Evolutionary conservation across 352 stramenopile genomes (phyloP), one percentile per base, ranked within the genome.

Genomic region (Globisporangium viniferum): DNA sequence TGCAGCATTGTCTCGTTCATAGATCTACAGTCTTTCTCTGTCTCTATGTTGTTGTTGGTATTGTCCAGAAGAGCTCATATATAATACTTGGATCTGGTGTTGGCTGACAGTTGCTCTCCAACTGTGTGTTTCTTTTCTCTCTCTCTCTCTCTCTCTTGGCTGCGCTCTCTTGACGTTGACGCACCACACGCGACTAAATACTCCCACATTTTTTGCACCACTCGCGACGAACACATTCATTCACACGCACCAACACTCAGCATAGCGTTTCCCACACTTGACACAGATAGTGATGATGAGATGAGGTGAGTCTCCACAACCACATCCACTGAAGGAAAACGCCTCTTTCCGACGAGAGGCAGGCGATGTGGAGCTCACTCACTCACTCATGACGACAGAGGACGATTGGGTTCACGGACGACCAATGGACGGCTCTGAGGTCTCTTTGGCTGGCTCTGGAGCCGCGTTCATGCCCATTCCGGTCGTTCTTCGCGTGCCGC

Each of bases 291-390:
- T 20, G 54, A 39, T 58, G 54, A 24, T 27, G 54, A 27, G 20
- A 33, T 24, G 51, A 58, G 53, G 44, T 24, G 44, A 35, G 24
- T 8, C 24, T 3, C 53, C 6, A 5, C 3, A n/a, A 27, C 53
- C 53, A 58, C 14, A 33, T 20, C n/a, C 18, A 29, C 24, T 24
- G 24, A 12, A 44, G 2, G 36, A 3, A 18, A 41, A 66, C 12
- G 46, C 53, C 60, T 66, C 60, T 22, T 66, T 66, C 48, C 60
- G 31, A 66, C 8, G 60, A 59, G 60, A 66, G 60, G 27, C 59
- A 7, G 54, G 27, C 27, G 15, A 20, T 22, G 5, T 12, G 10
- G 24, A 24, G 15, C 24, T 41, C 54, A 29, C 54, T 31, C 18
- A 14, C 12, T 55, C 39, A 27, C 41, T 66, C 60, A 15, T 54